These are phyloP conservation scores for Cercophora scortea DNA, from an alignment of 495 filamentous ascomycete genomes.

Conservation along the genomic window DNA sequence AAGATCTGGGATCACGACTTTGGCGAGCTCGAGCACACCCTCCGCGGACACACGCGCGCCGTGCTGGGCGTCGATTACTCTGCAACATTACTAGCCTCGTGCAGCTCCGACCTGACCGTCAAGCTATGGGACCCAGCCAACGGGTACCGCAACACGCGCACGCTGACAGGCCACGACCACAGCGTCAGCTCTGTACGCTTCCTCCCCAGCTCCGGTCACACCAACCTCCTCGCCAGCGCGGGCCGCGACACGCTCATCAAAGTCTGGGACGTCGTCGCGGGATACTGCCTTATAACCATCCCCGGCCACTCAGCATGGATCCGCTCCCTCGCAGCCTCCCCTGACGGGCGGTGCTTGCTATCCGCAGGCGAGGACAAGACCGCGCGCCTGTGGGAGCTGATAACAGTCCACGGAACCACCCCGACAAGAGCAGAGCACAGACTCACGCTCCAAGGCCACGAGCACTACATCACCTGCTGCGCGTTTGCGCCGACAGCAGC, in stretches of 20 bases:
- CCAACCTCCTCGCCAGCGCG: conserved; percentile 74
- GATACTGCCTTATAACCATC: conserved; percentile 83
- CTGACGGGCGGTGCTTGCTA: conserved; percentile 75
- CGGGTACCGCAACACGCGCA: conserved; percentile 93
- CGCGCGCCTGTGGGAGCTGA: conserved; percentile 76
- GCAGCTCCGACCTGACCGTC: conserved; percentile 84
- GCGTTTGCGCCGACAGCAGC: conserved; percentile 74
- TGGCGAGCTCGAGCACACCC: conserved; percentile 84
- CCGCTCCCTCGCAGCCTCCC: conserved; percentile 70
- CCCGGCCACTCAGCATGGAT: conserved; percentile 82
- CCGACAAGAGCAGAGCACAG: conserved; percentile 59
- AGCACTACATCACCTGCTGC: conserved; percentile 84
- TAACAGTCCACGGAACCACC: conserved; percentile 31
- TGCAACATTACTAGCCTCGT: conserved; percentile 90
- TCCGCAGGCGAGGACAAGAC: conserved; percentile 77
- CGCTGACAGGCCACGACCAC: conserved; percentile 88
- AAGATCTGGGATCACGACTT: conserved; percentile 99
- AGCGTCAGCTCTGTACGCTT: conserved; percentile 82
- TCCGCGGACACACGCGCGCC: conserved; percentile 88
- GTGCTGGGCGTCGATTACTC: conserved; percentile 87
- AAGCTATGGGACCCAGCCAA: conserved; percentile 94
- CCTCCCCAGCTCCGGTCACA: conserved; percentile 69
- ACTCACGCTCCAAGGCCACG: conserved; percentile 77
- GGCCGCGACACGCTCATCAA: conserved; percentile 74
- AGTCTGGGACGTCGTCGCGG: conserved; percentile 90